Evolutionary conservation across 257 asterid genomes (phyloP), one percentile per base, ranked within the genome.

Genomic region (Avicennia marina): DNA sequence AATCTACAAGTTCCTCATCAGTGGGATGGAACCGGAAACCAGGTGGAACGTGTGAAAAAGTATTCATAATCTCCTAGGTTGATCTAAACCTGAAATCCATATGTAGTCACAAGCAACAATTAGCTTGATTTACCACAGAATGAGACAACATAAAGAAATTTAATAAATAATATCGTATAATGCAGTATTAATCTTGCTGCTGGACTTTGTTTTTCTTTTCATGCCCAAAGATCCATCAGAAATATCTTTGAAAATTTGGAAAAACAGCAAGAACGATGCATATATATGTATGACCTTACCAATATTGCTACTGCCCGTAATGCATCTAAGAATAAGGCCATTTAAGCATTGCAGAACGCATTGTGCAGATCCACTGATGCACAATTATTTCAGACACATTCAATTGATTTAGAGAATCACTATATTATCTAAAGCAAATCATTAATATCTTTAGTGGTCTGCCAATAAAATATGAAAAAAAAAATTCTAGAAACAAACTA

Each of bases 1-100:
- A 86, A 73, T 83, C 95, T 8, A 86, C 95, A 6, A 86, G 80
- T 69, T 86, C 95, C 77, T 86, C 95, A 54, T 86, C 95, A 0
- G 95, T 83, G 0, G 95, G 91, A 59, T 85, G 94, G 70, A 85
- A 85, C 0, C 94, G 85, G 63, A 85, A 82, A 26, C 94, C 94
- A 13, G 94, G 94, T 40, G 90, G 94, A 62, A 82, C 90, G 16
- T 69, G 84, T 25, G 82, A 44, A 66, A 81, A 71, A 0, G 82
- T 61, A 47, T 78, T 58, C 91, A 85, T 85, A 3, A 11, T 62
- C 64, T 56, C 56, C 29, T 41, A 55, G 20, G 9, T 17, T 13
- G 15, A 26, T 38, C 24, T 47, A 16, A 27, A 31, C 81, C 75
- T 72, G 78, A 33, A 63, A 40, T 64, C 46, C 39, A 36, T 12